These are phyloP conservation scores for Komagataella phaffii DNA, from an alignment of 805 yeast species.

Conservation along the genomic window DNA sequence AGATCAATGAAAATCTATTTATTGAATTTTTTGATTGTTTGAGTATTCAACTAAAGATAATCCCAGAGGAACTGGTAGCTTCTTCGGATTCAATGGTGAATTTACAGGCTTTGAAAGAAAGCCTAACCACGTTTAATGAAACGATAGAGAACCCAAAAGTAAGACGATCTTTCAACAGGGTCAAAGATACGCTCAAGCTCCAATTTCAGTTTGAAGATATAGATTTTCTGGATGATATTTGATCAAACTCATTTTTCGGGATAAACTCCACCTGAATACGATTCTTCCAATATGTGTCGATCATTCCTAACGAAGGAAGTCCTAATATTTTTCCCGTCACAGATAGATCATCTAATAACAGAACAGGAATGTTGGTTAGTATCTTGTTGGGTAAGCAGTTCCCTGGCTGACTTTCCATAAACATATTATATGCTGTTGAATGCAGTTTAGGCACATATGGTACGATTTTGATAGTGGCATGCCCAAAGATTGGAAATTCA, in stretches of 20 bases:
- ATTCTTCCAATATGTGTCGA: background rate
- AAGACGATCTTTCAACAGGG: background rate
- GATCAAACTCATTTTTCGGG: background rate
- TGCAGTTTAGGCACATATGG: background rate
- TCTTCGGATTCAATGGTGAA: background rate
- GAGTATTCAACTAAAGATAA: slow-evolving; percentile 20
- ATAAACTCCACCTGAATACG: background rate
- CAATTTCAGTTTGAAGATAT: background rate
- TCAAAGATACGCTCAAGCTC: background rate
- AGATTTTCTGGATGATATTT: background rate
- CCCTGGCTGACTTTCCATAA: background rate
- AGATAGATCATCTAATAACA: background rate
- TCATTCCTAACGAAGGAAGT: background rate
- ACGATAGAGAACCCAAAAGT: background rate
- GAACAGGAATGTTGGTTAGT: background rate
- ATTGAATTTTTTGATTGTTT: slow-evolving; percentile 18
- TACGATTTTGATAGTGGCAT: background rate
- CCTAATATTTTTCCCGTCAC: background rate
- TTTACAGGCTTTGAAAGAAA: background rate
- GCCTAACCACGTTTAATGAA: background rate
- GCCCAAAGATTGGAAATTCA: background rate
- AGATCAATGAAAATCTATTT: slow-evolving; percentile 13
- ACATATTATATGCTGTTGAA: background rate
- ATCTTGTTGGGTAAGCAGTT: background rate
- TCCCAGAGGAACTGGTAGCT: slow-evolving; percentile 16